phyloP scores from a whole-genome alignment of 2,329 filamentous ascomycete genomes.

The Fusarium palustre region DNA sequence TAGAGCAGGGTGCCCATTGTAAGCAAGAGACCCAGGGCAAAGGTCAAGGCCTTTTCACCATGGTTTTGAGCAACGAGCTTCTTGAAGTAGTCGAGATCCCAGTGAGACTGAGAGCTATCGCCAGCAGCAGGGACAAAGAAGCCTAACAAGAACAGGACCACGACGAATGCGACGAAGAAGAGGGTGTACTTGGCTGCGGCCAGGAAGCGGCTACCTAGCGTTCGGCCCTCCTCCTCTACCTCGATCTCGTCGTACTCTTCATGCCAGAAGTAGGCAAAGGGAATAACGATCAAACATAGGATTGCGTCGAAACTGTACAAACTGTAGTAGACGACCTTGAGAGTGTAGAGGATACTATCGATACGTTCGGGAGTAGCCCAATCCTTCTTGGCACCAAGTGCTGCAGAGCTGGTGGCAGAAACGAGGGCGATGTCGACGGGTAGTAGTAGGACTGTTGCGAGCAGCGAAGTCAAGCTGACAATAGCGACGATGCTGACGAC shows the following conservation, averaged over 20 bases:
- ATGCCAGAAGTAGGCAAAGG: conserved; percentile 98
- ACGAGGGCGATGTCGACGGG: conserved; percentile 96
- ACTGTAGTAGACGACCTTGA: conserved; percentile 91
- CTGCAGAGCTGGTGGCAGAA: conserved; percentile 83
- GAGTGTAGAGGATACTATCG: conserved; percentile 79
- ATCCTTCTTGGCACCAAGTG: conserved; percentile 85
- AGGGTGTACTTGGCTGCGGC: conserved; percentile 92
- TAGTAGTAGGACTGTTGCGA: conserved; percentile 91
- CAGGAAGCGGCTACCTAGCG: conserved; percentile 77
- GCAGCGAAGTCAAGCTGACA: conserved; percentile 84
- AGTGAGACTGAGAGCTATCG: conserved; percentile 71
- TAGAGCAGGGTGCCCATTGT: conserved; percentile 89
- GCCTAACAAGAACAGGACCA: conserved; percentile 88
- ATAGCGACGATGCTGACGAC: conserved; percentile 87
- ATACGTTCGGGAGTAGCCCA: conserved; percentile 91
- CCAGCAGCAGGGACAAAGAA: conserved; percentile 91
- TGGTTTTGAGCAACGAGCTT: conserved; percentile 81
- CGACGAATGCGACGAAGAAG: conserved; percentile 81
- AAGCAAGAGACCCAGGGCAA: conserved; percentile 88
- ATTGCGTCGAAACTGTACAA: conserved; percentile 93
- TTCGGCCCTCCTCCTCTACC: conserved; percentile 83
- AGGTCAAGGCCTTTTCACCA: conserved; percentile 91
- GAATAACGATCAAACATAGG: conserved; percentile 88
- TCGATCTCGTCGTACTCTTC: conserved; percentile 97
- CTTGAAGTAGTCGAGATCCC: conserved; percentile 93